Evolutionary conservation across 2,329 filamentous ascomycete species (phyloP), one percentile per base, ranked within the genome.

Genomic region (Fusarium verticillioides): DNA sequence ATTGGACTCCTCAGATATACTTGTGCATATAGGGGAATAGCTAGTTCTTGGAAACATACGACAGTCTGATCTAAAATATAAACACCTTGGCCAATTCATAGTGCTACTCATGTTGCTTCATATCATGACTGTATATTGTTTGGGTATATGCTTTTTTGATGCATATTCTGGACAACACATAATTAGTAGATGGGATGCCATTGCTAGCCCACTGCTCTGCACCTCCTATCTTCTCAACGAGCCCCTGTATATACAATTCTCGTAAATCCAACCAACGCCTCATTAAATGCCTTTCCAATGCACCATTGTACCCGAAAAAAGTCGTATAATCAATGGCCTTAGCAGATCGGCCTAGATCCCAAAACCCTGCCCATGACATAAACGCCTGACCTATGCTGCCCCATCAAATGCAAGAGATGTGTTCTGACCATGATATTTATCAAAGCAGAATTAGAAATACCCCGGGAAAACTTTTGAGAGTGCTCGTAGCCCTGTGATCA

Each of bases 401-500:
- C 56, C 66, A 70, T 63, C 49, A 59, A 64, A 74, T 69, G 43
- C 52, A 66, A 74, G 49, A 69, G 50, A 71, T 70, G 36, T 52
- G 59, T 46, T 69, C 46, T 66, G 60, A 70, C 59, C 59, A 43
- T 28, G 32, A 63, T 63, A 43, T 42, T 66, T 49, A 54, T 69
- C 57, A 66, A 46, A 56, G 28, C 26, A 21, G 23, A 30, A 44
- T 56, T 73, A 81, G 49, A 77, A 78, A 60, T 83, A 81, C 28
- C 82, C 82, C 9, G 85, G 85, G 60, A 86, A 86, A 58, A 86
- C 79, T 47, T 84, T 85, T 40, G 82, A 80, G 60, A 85, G 77
- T 59, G 80, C 81, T 63, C 82, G 83, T 59, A 83, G 82, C 85
- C 85, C 85, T 86, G 60, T 6, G 16, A 9, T 9, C 7, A 44